phyloP scores from a whole-genome alignment of 352 stramenopile species.

The Aphanomyces cochlioides region DNA sequence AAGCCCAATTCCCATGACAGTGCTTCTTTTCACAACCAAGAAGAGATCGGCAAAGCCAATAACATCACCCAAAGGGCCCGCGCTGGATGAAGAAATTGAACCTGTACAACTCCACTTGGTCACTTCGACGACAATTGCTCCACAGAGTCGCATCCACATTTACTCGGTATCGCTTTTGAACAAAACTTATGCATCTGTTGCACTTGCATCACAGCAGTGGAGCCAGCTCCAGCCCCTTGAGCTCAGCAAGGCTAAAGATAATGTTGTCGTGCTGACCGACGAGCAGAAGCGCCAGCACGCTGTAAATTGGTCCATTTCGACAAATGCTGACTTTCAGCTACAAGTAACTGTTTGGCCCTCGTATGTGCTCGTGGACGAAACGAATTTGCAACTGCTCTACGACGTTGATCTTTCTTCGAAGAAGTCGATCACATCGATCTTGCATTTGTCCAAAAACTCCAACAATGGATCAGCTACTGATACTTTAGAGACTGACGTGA shows the following conservation, averaged over 20 bases:
- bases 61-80: neutral
- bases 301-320: slow-evolving; percentile 5
- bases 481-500: slow-evolving; percentile 26
- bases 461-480: slow-evolving; percentile 18
- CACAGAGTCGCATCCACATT: slow-evolving; percentile 51
- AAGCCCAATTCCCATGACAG: slow-evolving; percentile 58
- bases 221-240: slow-evolving; percentile 34
- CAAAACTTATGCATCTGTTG: slow-evolving; percentile 69
- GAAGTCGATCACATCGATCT: slow-evolving; percentile 19
- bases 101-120: slow-evolving; percentile 74
- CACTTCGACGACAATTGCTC: slow-evolving; percentile 54
- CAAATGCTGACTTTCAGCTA: neutral
- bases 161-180: slow-evolving; percentile 69
- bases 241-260: neutral
- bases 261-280: slow-evolving; percentile 11
- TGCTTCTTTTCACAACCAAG: slow-evolving; percentile 78
- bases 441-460: neutral
- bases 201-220: slow-evolving; percentile 74
- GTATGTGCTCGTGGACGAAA: slow-evolving; percentile 19
- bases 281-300: neutral
- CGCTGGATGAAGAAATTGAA: slow-evolving; percentile 36
- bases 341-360: slow-evolving; percentile 3
- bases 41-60: slow-evolving; percentile 42
- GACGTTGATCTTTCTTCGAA: slow-evolving; percentile 24
- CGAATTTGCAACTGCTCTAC: neutral